Evolutionary conservation across 1,284 basidiomycete species (phyloP), one percentile per base, ranked within the genome.

Genomic region (Tilletia indica): DNA sequence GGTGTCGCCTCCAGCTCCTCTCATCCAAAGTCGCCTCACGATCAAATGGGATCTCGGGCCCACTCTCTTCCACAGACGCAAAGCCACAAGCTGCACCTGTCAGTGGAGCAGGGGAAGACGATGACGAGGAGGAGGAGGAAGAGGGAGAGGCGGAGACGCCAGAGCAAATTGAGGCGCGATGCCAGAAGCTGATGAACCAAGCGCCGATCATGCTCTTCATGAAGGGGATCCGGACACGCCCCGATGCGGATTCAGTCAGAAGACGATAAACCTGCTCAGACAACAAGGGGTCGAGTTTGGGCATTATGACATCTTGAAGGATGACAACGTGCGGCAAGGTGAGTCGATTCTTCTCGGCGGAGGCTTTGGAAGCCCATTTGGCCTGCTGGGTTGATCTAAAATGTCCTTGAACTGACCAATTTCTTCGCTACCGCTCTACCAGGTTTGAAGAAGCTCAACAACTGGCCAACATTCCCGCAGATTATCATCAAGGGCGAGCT

Each of bases 171-270:
- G 87, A 88, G 58, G 82, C 84, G 58, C 88, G 93, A 69, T 88
- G 93, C 83, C 86, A 85, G 39, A 79, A 76, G 66, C 84, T 92
- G 86, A 92, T 92, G 92, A 87, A 87, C 77, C 86, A 87, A 79
- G 86, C 86, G 79, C 87, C 87, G 75, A 88, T 97, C 67, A 89
- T 99, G 71, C 86, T 99, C 71, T 98, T 99, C 88, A 99, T 99
- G 95, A 99, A 99, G 86, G 97, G 31, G 91, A 90, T 75, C 93
- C 93, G 0, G 89, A 91, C 64, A 87, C 88, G 36, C 97, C 85
- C 56, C 45, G 80, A 61, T 86, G 96, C 78, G 97, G 91, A 9
- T 92, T 92, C 85, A 90, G 89, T 67, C 87, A 91, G 54, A 88
- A 90, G 85, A 91, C 90, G 14, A 90, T 91, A 68, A 89, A 86